Conservation (phyloP, 331 rosid species). For the Rhamnella rubrinervis region DNA sequence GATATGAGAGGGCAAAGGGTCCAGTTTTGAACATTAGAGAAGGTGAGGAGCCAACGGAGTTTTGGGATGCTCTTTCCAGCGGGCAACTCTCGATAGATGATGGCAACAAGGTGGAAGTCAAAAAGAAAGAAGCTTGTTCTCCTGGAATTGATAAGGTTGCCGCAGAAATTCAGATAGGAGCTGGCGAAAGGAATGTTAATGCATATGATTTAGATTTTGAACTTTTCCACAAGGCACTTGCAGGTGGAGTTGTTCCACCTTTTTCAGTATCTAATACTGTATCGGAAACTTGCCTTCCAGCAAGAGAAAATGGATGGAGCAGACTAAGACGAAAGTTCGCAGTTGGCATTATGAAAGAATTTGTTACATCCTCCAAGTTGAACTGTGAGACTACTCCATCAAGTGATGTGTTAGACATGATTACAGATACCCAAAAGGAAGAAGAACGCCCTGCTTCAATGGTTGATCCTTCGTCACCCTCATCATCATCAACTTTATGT, state of each 20-base stretch:
- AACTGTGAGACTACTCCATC: conserved; percentile 30
- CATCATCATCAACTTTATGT: conserved; percentile 46
- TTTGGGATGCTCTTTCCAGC: conserved; percentile 70
- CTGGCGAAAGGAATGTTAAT: conserved; percentile 51
- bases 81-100: conserved; percentile 31
- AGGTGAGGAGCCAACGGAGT: conserved; percentile 69
- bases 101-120: conserved; percentile 28
- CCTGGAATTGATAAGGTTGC: conserved; percentile 34
- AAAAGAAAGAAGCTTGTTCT: conserved; percentile 27
- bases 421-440: conserved; percentile 28
- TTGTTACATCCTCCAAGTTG: conserved; percentile 51
- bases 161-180: conserved; percentile 8
- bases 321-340: conserved; percentile 60
- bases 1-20: conserved; percentile 71
- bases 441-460: conserved; percentile 30
- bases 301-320: conserved; percentile 81
- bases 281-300: conserved; percentile 81
- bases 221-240: conserved; percentile 71
- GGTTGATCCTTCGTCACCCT: conserved; percentile 43
- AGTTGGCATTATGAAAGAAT: conserved; percentile 52
- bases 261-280: conserved; percentile 55
- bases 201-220: conserved; percentile 79
- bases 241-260: conserved; percentile 94
- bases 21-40: conserved; percentile 49
- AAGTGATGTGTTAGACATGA: conserved; percentile 26